phyloP scores from a whole-genome alignment of 148 eudicot genomes.

The Suaeda aralocaspica region DNA sequence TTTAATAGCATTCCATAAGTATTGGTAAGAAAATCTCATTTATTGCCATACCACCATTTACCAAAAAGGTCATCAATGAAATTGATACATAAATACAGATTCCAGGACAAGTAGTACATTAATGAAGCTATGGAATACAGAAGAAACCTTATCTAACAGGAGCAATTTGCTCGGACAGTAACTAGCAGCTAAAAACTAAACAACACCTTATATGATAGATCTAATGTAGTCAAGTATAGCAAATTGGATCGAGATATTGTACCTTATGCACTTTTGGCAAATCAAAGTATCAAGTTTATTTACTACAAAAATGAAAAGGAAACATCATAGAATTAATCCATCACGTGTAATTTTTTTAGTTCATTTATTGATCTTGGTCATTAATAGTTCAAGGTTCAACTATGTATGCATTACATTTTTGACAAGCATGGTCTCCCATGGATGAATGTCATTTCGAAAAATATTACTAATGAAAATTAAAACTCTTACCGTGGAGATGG shows the following conservation, averaged over 20 bases:
- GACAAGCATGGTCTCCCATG: background rate
- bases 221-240: background rate
- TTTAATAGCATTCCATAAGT: no score
- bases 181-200: background rate
- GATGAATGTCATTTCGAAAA: no score
- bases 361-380: background rate
- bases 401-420: background rate
- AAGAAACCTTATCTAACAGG: background rate
- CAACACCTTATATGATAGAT: background rate
- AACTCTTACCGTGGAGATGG: slow-evolving; percentile 76
- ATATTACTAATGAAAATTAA: no score
- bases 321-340: no score
- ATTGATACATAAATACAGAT: background rate
- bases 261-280: no score
- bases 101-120: background rate
- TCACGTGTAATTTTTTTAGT: background rate
- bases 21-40: no score
- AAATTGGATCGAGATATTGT: background rate
- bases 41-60: no score
- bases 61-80: background rate
- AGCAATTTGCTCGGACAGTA: background rate
- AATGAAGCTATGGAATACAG: background rate
- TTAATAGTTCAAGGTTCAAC: background rate
- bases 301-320: no score
- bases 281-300: no score